Base-by-base conservation (phyloP, 352 stramenopile species). In the Globisporangium canariense region DNA sequence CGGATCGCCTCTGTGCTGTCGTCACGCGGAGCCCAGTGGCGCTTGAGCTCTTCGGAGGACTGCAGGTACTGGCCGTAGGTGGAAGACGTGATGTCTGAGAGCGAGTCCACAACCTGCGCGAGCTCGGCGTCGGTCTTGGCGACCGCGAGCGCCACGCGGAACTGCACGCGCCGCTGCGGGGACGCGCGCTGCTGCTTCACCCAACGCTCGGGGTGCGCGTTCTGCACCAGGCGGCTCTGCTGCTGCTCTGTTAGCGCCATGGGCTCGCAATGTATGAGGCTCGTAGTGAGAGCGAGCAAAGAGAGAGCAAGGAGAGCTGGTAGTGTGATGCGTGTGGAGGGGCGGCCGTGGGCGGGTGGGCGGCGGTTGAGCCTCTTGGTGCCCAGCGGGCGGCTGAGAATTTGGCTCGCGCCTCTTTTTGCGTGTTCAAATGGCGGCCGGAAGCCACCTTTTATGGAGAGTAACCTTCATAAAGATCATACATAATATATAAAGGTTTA, bases 21-120 rank as follows among this genome's bases (percentile, higher is more conserved):
- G 9, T 53, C 54, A 4, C 65, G 74, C 1, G 82, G 82, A 36
- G 59, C 46, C 62, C 75, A 88, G 43, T 85, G 81, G 38, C 57
- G 64, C 7, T 59, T 43, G 32, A 91, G 65, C 60, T 85, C 56
- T 16, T 78, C 57, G 0, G 65, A 11, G 0, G 51, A 52, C 11
- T 28, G 65, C 25, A 89, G 45, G 58, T 87, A 83, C 28, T 85
- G 58, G 0, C 84, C 84, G 63, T 91, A 93, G 1, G 57, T 11
- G 5, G 69, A 55, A 16, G 81, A 89, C 18, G 56, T 18, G 10
- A 83, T 72, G 65, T 93, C 79, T 28, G 76, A 73, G 40, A 88
- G 65, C 9, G 73, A 55, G 3, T 32, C 49, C 43, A 93, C 74
- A 6, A 83, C 41, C 11, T 70, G 56, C 9, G 72, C 80, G 10